Conservation (phyloP, 257 asterid genomes). For the Lycium ferocissimum region DNA sequence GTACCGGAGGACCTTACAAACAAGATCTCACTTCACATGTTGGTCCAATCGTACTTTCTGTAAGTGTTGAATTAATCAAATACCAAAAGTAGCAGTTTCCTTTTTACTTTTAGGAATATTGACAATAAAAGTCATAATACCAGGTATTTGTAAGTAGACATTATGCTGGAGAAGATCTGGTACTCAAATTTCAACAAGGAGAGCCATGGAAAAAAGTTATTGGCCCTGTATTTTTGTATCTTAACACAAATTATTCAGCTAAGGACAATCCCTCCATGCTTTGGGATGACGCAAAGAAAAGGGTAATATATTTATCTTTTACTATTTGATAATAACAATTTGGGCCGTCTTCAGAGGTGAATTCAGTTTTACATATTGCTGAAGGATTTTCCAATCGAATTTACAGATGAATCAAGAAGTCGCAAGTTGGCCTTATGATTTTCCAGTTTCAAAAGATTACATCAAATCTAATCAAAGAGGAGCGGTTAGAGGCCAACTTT, state of each 20-base stretch:
- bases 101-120: not conserved
- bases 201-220: slow-evolving; percentile 88
- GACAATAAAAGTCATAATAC: not conserved
- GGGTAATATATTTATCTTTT: not conserved
- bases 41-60: slow-evolving; percentile 81
- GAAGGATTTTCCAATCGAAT: not conserved
- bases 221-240: slow-evolving; percentile 73
- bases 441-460: slow-evolving; percentile 65
- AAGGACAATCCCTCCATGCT: slow-evolving; percentile 53
- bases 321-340: not conserved
- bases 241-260: slow-evolving; percentile 51
- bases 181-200: slow-evolving; percentile 54
- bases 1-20: slow-evolving; percentile 80
- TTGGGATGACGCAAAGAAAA: slow-evolving; percentile 78
- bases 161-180: slow-evolving; percentile 63
- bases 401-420: slow-evolving; percentile 71
- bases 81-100: not conserved
- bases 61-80: slow-evolving; percentile 42
- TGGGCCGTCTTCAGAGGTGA: not conserved
- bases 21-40: slow-evolving; percentile 94
- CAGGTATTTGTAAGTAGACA: slow-evolving; percentile 94
- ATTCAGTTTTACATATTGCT: not conserved
- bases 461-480: slow-evolving; percentile 57
- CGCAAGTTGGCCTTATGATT: slow-evolving; percentile 76
- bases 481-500: slow-evolving; percentile 62